Evolutionary conservation across 2,329 filamentous ascomycete genomes (phyloP).

Genomic region (Thyridium curvatum): DNA sequence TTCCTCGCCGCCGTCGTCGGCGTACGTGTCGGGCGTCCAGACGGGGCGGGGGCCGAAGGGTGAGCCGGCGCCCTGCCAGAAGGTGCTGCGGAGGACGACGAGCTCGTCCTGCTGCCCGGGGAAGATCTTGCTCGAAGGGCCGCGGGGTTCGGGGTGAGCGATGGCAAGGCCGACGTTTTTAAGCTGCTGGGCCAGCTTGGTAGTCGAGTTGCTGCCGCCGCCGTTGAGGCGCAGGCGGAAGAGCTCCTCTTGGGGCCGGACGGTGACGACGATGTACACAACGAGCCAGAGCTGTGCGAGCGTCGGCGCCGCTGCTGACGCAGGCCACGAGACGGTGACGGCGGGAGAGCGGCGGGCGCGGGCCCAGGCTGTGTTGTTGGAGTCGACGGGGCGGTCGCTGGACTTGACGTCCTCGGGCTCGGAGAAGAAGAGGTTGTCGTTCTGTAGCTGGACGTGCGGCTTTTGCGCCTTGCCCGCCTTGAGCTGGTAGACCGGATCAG

Average conservation of each 20-base stretch:
- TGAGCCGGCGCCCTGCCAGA: conserved; percentile 66
- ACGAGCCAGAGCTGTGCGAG: conserved; percentile 47
- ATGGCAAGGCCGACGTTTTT: conserved; percentile 40
- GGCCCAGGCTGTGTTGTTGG: conserved; percentile 51
- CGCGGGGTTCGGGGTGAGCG: conserved; percentile 33
- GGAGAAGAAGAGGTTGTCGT: conserved; percentile 18
- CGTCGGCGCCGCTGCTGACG: conserved; percentile 28
- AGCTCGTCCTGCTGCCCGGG: conserved; percentile 23
- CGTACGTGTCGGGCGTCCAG: conserved; percentile 46
- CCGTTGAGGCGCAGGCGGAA: conserved; percentile 41
- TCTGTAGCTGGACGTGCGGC: conserved; percentile 15
- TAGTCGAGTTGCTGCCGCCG: not conserved
- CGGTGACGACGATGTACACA: conserved; percentile 44
- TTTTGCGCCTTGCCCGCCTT: conserved; percentile 5
- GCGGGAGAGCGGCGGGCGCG: conserved; percentile 47
- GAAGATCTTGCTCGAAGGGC: not conserved
- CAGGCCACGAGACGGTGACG: conserved; percentile 37
- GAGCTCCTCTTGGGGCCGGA: conserved; percentile 40
- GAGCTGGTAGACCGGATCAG: conserved; percentile 11
- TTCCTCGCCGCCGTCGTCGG: conserved; percentile 14
- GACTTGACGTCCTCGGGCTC: conserved; percentile 24
- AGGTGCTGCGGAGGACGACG: conserved; percentile 46
- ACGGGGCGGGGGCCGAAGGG: conserved; percentile 58
- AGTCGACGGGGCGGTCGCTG: conserved; percentile 26
- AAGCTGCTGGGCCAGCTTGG: conserved; percentile 14